Evolutionary conservation across 257 asterid genomes (phyloP).

Genomic region (Buddleja alternifolia): DNA sequence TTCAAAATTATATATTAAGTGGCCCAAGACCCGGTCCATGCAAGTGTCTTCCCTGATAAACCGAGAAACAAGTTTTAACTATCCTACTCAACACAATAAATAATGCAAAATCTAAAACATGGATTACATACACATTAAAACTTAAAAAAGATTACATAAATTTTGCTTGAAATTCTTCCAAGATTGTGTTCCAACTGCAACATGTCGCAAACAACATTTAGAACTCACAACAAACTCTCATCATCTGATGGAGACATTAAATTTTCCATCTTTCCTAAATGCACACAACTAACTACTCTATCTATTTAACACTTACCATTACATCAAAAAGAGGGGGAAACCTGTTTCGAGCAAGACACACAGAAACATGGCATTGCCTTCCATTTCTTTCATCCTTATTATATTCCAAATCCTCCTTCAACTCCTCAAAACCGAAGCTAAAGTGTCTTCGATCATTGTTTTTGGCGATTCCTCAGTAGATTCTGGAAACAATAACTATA

Average conservation of each 20-base stretch:
- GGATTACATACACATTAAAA: too few species aligned
- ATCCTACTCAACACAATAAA: too few species aligned
- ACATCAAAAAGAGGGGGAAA: background rate
- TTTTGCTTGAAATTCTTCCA: background rate
- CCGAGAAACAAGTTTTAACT: too few species aligned
- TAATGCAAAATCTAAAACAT: too few species aligned
- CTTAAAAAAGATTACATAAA: background rate
- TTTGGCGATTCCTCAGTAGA: constrained; percentile 87
- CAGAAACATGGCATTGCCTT: constrained; percentile 17
- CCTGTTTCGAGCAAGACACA: background rate
- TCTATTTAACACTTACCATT: background rate
- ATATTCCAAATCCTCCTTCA: constrained; percentile 22
- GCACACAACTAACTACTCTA: background rate
- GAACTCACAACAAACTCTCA: background rate
- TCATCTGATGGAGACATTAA: too few species aligned
- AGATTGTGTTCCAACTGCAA: too few species aligned
- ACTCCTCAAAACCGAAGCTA: constrained; percentile 33
- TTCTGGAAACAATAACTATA: constrained; percentile 73
- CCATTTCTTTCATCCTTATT: constrained; percentile 24
- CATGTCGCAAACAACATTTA: background rate
- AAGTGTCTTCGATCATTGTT: constrained; percentile 63
- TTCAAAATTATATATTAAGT: too few species aligned
- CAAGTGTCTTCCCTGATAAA: too few species aligned
- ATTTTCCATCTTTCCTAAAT: too few species aligned
- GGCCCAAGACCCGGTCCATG: too few species aligned